Conservation (phyloP, 148 eudicot species). For the Limonium bicolor region DNA sequence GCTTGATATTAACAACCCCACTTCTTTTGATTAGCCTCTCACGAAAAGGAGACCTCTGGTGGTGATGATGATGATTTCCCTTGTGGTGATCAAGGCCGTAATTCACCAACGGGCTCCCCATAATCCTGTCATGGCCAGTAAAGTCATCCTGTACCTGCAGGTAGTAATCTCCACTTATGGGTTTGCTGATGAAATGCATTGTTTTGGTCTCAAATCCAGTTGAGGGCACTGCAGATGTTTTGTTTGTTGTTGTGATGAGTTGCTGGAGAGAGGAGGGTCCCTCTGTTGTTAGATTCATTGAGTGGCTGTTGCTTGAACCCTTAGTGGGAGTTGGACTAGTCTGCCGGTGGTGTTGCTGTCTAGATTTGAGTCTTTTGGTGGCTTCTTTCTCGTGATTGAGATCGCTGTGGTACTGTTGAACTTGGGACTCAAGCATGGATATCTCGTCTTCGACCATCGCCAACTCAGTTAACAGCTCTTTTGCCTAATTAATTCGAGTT, state of each 20-base stretch:
- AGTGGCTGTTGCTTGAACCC: background rate
- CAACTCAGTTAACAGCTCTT: slow-evolving; percentile 49
- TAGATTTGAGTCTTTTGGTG: slow-evolving; percentile 15
- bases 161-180: slow-evolving; percentile 65
- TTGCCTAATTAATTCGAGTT: slow-evolving; percentile 23
- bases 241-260: background rate
- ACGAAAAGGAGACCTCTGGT: slow-evolving; percentile 15
- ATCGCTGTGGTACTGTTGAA: slow-evolving; percentile 33
- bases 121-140: slow-evolving; percentile 18
- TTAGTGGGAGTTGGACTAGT: background rate
- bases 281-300: background rate
- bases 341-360: background rate
- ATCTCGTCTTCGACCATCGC: slow-evolving; percentile 74
- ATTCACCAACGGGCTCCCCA: background rate
- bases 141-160: slow-evolving; percentile 23
- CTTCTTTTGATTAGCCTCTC: slow-evolving; percentile 25
- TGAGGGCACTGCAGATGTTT: background rate
- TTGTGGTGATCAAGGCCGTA: slow-evolving; percentile 18
- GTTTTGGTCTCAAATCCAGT: slow-evolving; percentile 45
- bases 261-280: background rate
- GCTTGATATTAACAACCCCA: slow-evolving; percentile 22
- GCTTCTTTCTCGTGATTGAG: slow-evolving; percentile 39
- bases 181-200: slow-evolving; percentile 78
- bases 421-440: slow-evolving; percentile 48
- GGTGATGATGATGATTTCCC: slow-evolving; percentile 9